Percentiles rank a stretch among this genome's conserved stretches.
phyloP scores from a whole-genome alignment of 108 stramenopile species.

The Nitzschia sp. region DNA sequence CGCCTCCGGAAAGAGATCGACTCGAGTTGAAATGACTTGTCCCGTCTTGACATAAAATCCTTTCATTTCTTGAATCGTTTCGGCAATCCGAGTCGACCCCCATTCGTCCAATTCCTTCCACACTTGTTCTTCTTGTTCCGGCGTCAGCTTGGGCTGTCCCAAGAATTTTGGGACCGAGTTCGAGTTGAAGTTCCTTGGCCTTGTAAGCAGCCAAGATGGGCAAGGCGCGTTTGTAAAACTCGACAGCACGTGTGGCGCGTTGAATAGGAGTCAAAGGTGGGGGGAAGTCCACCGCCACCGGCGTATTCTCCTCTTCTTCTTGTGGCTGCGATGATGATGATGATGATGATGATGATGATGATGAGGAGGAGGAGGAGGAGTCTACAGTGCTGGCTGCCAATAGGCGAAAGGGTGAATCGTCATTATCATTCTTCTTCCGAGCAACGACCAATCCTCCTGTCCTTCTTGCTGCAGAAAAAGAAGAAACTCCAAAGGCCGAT shows the following conservation, averaged over 20 bases:
- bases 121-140: conserved; percentile 37
- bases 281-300: conserved; percentile 10
- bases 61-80: conserved; percentile 63
- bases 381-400: neutral
- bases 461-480: too few species aligned
- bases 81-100: conserved; percentile 39
- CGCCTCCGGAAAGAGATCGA: conserved; percentile 66
- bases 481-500: too few species aligned
- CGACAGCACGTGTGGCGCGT: conserved; percentile 17
- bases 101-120: conserved; percentile 59
- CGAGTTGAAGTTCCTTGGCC: conserved; percentile 20
- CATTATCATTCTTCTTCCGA: neutral
- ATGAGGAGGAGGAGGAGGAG: neutral
- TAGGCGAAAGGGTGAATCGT: neutral
- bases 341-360: neutral
- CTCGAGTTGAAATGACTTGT: conserved; percentile 66
- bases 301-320: neutral
- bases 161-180: neutral
- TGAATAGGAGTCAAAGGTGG: conserved; percentile 18
- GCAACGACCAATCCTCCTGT: too few species aligned
- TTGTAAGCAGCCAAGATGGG: conserved; percentile 29
- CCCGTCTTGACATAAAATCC: conserved; percentile 80
- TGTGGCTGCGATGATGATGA: neutral
- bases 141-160: conserved; percentile 56
- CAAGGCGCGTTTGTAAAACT: conserved; percentile 28